Evolutionary conservation across 108 stramenopile genomes (phyloP), one percentile per base, ranked within the genome.

Genomic region (Pseudonitzschia multiseries): DNA sequence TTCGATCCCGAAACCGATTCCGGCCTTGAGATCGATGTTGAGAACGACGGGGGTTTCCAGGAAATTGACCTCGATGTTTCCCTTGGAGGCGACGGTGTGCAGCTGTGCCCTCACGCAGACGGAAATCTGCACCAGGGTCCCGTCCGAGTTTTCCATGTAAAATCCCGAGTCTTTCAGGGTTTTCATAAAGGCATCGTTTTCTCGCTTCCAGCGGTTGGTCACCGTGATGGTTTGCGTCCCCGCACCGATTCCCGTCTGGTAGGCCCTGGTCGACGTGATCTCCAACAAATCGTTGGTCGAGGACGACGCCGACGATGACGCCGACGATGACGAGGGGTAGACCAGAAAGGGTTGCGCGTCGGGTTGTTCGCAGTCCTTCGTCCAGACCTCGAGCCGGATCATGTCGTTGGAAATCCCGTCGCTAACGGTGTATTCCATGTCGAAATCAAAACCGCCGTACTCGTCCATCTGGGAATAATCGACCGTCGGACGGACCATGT

Each of bases 11-110:
- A 62, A 40, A 33, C 6, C n/a, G 14, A 62, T 40, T 8, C 29
- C 61, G 15, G 32, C 61, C n/a, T 21, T 40, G 13, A 62, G n/a
- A 62, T 62, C 61, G 0, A 62, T 62, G 61, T 62, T 62, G 32
- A 62, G n/a, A 28, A 33, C 40, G 12, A 62, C 61, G 36, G 61
- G 61, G 36, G 61, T 62, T 40, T 62, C 61, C 61, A 62, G 32
- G 1, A 40, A 62, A n/a, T 62, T 62, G 6, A 62, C 61, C 36
- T 62, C 61, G 61, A 33, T 62, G 15, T 33, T 15, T 8, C 61
- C 61, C 12, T 33, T 40, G n/a, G 29, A 31, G 3, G 20, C 1
- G 0, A 3, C 14, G 14, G 61, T 62, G 22, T 62, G 61, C 61
- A 62, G 31, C 27, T 62, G 61, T 9, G 12, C 27, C 22, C 61